Evolutionary conservation across 2,329 filamentous ascomycete genomes (phyloP).

Genomic region (Ambrosiella xylebori): DNA sequence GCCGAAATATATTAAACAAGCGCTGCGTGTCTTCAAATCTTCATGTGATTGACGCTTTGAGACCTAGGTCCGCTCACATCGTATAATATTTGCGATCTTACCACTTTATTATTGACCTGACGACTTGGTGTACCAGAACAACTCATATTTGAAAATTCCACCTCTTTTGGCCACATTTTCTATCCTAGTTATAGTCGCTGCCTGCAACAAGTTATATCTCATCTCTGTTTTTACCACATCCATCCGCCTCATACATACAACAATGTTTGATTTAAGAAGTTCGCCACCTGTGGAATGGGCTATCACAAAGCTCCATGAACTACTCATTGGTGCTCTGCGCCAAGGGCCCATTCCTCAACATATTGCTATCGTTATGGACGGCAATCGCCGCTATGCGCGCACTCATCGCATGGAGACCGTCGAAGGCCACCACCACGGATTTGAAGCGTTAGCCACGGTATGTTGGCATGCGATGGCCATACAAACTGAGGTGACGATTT

Average conservation of each 20-base stretch:
- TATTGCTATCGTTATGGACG: constrained; percentile 99
- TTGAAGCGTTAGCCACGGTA: constrained; percentile 65
- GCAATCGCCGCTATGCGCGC: constrained; percentile 82
- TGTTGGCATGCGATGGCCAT: not conserved
- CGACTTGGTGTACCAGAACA: not conserved
- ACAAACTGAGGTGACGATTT: not conserved
- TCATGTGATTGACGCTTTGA: constrained; percentile 6
- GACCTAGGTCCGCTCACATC: not conserved
- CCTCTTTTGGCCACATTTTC: constrained; percentile 36
- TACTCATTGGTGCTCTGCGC: constrained; percentile 72
- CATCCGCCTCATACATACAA: constrained; percentile 33
- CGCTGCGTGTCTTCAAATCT: constrained; percentile 2
- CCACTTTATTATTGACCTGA: not conserved
- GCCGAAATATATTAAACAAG: not conserved
- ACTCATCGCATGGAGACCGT: constrained; percentile 88
- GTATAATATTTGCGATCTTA: not conserved
- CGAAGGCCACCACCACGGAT: constrained; percentile 88
- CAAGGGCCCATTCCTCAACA: constrained; percentile 88
- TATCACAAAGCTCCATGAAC: constrained; percentile 59
- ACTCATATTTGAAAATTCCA: constrained; percentile 16
- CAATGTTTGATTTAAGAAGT: constrained; percentile 54
- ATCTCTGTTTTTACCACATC: constrained; percentile 26
- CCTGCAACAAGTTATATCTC: not conserved
- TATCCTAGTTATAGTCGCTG: not conserved
- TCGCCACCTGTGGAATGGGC: constrained; percentile 87